Base-by-base conservation (phyloP, 441 rosid genomes). In the Erodium texanum region DNA sequence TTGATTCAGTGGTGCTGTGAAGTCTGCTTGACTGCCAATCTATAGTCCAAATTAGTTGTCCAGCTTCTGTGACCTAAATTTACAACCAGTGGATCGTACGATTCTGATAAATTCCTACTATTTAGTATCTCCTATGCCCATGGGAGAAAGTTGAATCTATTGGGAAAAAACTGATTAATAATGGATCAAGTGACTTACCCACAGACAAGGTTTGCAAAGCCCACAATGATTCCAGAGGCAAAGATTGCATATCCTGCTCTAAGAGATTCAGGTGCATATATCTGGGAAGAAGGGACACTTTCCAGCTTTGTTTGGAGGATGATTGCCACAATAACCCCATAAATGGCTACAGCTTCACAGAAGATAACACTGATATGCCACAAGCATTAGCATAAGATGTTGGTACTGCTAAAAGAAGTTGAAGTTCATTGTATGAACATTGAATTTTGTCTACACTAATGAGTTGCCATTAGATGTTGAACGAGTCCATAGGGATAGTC, bases 211-310 rank as follows among this genome's bases (percentile, higher is more conserved):
- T 93, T 93, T 59, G 98, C 98, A 77, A 90, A 93, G 72, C 97
- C 98, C 72, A 93, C 98, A 27, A 93, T 90, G 70, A 90, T 87
- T 77, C 98, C 98, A 66, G 98, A 93, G 9, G 98, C 96, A 70
- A 93, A 94, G 80, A 94, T 92, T 65, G 99, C 88, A 82, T 89
- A 89, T 79, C 98, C 98, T 52, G 98, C 98, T 87, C 96, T 85
- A 52, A 92, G 93, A 74, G 96, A 90, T 76, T 90, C 98, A 0
- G 98, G 83, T 32, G 64, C 93, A 74, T 92, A 72, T 59, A 90
- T 80, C 73, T 79, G 74, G 48, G 96, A 69, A 10, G 75, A 0
- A 32, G 96, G 96, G 64, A 94, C 99, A 70, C 94, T 89, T 83
- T 92, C 99, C 71, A 94, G 73, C 81, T 93, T 93, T 18, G 98